Evolutionary conservation across 2,329 filamentous ascomycete species (phyloP), one percentile per base, ranked within the genome.

Genomic region (Sphaerulina populicola): DNA sequence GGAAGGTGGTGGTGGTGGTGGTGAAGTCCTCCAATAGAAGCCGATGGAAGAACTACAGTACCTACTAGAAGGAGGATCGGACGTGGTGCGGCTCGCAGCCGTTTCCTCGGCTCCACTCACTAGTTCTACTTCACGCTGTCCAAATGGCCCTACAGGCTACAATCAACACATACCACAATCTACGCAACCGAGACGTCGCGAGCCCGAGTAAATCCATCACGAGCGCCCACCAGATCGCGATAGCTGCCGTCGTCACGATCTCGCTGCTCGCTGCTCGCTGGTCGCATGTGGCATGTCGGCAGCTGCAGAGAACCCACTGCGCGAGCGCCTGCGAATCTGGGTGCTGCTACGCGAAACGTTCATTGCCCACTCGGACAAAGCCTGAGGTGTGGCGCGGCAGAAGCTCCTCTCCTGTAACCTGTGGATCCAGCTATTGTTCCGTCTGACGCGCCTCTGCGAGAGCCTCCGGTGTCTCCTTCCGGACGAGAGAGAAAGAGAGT

Each of bases 21-120:
- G 18, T 18, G 18, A 18, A 18, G 18, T 18, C 18, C 18, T 18
- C 18, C 18, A 18, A 18, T 18, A 18, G 18, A 18, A 18, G 18
- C 18, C 18, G 18, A 18, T 18, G 18, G 18, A 18, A 18, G 18
- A 18, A 18, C 18, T 18, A 18, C 18, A 18, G 18, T 18, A 18
- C 18, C 18, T 18, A 18, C 18, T 18, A 18, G 18, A 18, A 18
- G 18, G 18, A 18, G 18, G 18, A 18, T 18, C 18, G 18, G 18
- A 18, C 18, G 2, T 18, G 18, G 18, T 18, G 18, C 18, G 18
- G 18, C 18, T 18, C 18, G 18, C 18, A 2, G 18, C 18, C 30
- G 35, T 37, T 35, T 12, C 36, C 29, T 27, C 46, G 38, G 50
- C 53, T 50, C 49, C 53, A 55, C 53, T 50, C 46, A 18, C 18